A percentile compares a stretch with the other conserved stretches of the same genome.
phyloP scores from a whole-genome alignment of 257 asterid genomes.

The Ilex aquifolium region DNA sequence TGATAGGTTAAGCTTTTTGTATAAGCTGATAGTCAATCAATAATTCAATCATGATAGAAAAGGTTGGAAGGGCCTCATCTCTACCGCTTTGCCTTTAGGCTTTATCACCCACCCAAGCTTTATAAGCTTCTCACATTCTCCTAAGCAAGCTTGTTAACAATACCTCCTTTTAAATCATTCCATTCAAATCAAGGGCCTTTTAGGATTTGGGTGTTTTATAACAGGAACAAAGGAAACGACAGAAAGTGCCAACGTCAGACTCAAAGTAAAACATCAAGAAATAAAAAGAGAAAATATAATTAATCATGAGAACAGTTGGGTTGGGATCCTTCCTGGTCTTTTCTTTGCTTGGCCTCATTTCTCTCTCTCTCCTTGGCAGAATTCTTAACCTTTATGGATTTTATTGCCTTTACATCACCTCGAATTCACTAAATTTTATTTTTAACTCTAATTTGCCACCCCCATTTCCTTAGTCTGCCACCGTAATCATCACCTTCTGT shows the following conservation, averaged over 20 bases:
- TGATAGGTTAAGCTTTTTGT: neutral
- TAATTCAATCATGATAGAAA: constrained; percentile 32
- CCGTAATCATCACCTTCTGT: neutral
- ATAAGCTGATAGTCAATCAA: constrained; percentile 5
- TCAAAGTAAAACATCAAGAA: neutral
- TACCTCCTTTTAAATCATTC: constrained; percentile 16
- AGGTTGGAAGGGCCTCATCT: constrained; percentile 29
- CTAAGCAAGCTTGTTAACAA: constrained; percentile 1
- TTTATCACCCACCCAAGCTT: constrained; percentile 12
- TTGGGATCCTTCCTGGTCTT: neutral
- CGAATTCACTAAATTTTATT: neutral
- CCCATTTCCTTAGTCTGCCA: neutral
- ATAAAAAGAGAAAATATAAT: neutral
- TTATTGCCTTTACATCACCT: neutral
- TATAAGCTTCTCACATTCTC: constrained; percentile 24
- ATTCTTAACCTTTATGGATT: neutral
- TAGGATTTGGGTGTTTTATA: constrained; percentile 66
- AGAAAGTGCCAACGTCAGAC: constrained; percentile 32
- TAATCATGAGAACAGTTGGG: neutral
- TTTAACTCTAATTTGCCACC: neutral
- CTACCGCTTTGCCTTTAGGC: constrained; percentile 28
- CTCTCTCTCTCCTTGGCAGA: neutral
- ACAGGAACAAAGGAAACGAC: constrained; percentile 55
- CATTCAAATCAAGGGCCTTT: constrained; percentile 27
- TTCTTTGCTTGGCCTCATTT: neutral